Conservation (phyloP, 2,329 filamentous ascomycete species). For the Curvularia sp. region DNA sequence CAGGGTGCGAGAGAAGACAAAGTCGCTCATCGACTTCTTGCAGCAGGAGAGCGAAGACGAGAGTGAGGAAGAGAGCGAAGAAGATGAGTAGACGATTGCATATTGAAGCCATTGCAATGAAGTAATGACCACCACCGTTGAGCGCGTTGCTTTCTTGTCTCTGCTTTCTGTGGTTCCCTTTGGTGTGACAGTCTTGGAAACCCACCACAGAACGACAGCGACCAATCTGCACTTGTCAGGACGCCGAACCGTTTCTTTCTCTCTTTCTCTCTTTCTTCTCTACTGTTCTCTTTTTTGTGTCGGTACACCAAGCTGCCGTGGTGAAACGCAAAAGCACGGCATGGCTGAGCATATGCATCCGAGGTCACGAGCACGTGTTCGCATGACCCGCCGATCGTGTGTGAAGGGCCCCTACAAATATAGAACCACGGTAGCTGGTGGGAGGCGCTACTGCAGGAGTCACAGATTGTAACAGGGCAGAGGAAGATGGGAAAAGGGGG, state of each 20-base stretch:
- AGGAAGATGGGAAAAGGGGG: background rate
- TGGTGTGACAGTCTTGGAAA: background rate
- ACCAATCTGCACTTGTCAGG: background rate
- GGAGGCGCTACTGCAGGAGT: slow-evolving; percentile 7
- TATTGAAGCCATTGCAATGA: background rate
- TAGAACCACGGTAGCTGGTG: background rate
- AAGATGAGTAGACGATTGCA: slow-evolving; percentile 47
- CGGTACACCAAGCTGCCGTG: background rate
- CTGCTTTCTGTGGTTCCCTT: background rate
- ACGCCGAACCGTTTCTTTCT: background rate
- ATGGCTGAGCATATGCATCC: background rate
- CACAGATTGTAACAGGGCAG: background rate
- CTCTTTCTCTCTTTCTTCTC: background rate
- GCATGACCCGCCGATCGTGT: background rate
- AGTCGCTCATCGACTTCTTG: slow-evolving; percentile 80
- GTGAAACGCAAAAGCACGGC: slow-evolving; percentile 8
- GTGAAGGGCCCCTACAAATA: background rate
- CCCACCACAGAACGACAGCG: background rate
- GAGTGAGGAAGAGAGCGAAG: slow-evolving; percentile 68
- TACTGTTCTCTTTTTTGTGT: background rate
- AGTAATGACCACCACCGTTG: background rate
- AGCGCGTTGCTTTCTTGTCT: background rate
- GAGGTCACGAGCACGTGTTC: background rate
- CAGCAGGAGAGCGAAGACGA: slow-evolving; percentile 76
- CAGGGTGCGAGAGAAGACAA: slow-evolving; percentile 74